Percentiles rank a stretch among this genome's conserved stretches.
These are phyloP conservation scores for Phytopythium helicoides DNA, from an alignment of 352 stramenopile genomes.

Conservation along the genomic window DNA sequence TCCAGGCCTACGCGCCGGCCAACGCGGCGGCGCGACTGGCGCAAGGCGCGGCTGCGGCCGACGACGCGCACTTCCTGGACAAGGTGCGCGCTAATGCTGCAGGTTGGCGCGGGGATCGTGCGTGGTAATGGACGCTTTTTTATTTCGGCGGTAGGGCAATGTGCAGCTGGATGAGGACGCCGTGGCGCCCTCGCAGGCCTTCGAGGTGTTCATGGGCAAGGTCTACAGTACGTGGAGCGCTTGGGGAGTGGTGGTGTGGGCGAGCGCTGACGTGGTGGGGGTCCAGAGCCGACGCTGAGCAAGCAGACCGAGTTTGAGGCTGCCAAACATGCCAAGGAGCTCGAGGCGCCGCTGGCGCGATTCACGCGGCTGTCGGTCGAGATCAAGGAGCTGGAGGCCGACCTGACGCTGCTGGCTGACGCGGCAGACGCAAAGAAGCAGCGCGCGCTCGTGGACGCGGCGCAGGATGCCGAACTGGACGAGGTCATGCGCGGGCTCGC, in stretches of 20 bases:
- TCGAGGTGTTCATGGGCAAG: slow-evolving; percentile 84
- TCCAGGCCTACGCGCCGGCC: slow-evolving; percentile 57
- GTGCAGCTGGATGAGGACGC: slow-evolving; percentile 64
- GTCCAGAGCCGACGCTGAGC: slow-evolving; percentile 40
- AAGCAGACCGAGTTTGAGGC: slow-evolving; percentile 57
- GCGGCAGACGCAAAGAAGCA: slow-evolving; percentile 43
- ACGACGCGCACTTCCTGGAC: slow-evolving; percentile 52
- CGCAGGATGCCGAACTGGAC: slow-evolving; percentile 59
- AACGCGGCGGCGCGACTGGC: slow-evolving; percentile 17
- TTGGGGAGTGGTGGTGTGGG: no score
- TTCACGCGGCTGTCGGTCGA: slow-evolving; percentile 70
- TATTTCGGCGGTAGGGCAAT: slow-evolving; percentile 21
- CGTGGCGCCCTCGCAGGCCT: slow-evolving; percentile 49
- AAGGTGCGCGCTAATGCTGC: no score
- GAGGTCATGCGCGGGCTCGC: slow-evolving; percentile 64
- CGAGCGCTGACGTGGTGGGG: slow-evolving; percentile 1
- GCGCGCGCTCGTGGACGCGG: slow-evolving; percentile 53
- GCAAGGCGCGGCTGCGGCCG: slow-evolving; percentile 13
- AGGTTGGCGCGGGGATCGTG: no score
- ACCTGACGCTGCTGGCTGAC: slow-evolving; percentile 51
- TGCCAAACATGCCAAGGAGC: slow-evolving; percentile 7
- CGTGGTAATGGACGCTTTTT: not conserved
- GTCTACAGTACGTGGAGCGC: slow-evolving; percentile 62
- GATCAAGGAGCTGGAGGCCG: slow-evolving; percentile 64
- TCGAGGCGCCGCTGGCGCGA: slow-evolving; percentile 69